Base-by-base conservation (phyloP, 1,284 basidiomycete genomes). In the Vanrija pseudolonga region DNA sequence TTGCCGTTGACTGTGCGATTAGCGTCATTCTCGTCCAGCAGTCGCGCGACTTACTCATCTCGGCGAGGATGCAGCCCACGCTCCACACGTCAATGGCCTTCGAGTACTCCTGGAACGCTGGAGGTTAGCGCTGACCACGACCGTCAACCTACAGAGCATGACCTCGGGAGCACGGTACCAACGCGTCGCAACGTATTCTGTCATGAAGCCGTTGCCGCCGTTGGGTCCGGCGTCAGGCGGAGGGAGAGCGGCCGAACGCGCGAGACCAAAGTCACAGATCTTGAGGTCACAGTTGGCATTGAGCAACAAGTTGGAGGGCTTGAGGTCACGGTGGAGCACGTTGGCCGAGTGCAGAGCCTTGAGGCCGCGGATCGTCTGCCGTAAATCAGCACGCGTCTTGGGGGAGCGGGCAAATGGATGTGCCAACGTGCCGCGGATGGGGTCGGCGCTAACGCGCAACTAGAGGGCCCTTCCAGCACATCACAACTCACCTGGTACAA, bases 211-310 rank as follows among this genome's bases (percentile, higher is more conserved):
- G 63, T 85, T 87, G 53, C 85, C 88, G 61, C 90, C 89, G 59
- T 89, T 84, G 14, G 84, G 87, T 39, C 77, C 79, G 4, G 86
- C 83, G 64, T 89, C 85, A 3, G 89, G 89, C 7, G 87, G 87
- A 0, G 87, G 88, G 42, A 84, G 82, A 47, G 73, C 66, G 8
- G 88, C 86, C 3, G 87, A 89, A 47, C 90, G 84, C 0, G 93
- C 92, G 18, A 95, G 84, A 17, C 92, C 93, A 76, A 96, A 95
- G 71, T 96, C 91, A 73, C 92, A 95, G 22, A 95, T 81, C 87
- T 94, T 94, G 48, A 96, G 83, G 76, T 96, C 93, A 69, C 93
- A 97, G 69, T 96, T 95, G 43, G 91, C 90, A 68, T 97, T 97
- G 37, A 96, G 77, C 2, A 96, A 81, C 22, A 96, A 80, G 70